phyloP scores from a whole-genome alignment of 2,329 filamentous ascomycete genomes.

The Parastagonospora avenae region DNA sequence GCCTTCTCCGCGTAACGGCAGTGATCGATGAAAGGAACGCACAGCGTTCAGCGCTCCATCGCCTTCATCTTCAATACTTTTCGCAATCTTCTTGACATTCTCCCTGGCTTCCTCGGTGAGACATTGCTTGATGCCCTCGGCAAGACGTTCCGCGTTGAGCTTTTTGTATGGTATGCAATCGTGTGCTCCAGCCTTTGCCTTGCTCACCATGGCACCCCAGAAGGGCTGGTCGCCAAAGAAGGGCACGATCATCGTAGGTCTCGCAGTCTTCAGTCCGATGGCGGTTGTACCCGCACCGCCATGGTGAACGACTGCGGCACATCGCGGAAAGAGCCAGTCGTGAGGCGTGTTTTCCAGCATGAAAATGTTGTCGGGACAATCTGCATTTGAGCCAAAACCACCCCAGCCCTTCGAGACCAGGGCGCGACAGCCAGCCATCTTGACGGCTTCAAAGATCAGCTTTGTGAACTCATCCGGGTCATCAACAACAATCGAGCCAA shows the following conservation, averaged over 20 bases:
- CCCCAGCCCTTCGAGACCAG: slow-evolving; percentile 79
- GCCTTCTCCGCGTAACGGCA: slow-evolving; percentile 53
- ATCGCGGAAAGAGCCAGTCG: slow-evolving; percentile 75
- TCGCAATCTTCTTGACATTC: slow-evolving; percentile 65
- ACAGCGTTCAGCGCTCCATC: slow-evolving; percentile 75
- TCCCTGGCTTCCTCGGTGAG: slow-evolving; percentile 64
- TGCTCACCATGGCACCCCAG: slow-evolving; percentile 73
- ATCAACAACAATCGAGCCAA: slow-evolving; percentile 77
- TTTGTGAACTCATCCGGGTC: slow-evolving; percentile 71
- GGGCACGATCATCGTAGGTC: slow-evolving; percentile 76
- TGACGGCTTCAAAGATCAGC: slow-evolving; percentile 73
- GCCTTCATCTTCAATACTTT: slow-evolving; percentile 64
- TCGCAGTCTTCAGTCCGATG: slow-evolving; percentile 72
- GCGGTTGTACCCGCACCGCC: slow-evolving; percentile 81
- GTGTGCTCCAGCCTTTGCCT: slow-evolving; percentile 66
- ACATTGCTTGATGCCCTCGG: slow-evolving; percentile 72
- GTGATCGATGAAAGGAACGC: slow-evolving; percentile 66
- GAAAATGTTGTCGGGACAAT: slow-evolving; percentile 63
- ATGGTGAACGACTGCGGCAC: slow-evolving; percentile 72
- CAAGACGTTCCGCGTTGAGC: slow-evolving; percentile 66
- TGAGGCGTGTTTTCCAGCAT: slow-evolving; percentile 77
- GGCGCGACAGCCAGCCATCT: slow-evolving; percentile 69
- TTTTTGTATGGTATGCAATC: slow-evolving; percentile 70
- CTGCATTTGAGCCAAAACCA: slow-evolving; percentile 64
- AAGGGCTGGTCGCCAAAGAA: slow-evolving; percentile 83